Percentiles rank a stretch among this genome's conserved stretches.
phyloP scores from a whole-genome alignment of 2,329 filamentous ascomycete genomes.

The Scytalidium sp. region DNA sequence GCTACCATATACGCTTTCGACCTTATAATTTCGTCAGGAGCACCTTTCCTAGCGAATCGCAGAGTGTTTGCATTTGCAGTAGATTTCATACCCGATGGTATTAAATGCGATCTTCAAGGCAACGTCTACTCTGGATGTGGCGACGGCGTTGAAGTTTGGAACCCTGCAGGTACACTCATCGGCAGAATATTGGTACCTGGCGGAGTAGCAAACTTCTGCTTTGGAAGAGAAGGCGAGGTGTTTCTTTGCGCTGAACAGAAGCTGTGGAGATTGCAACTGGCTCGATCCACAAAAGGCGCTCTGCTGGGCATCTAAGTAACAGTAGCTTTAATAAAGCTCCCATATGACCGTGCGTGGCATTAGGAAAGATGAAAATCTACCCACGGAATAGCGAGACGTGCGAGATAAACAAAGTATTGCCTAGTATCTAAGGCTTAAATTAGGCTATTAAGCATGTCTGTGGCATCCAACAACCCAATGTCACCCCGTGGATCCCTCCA shows the following conservation, averaged over 20 bases:
- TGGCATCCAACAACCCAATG: background rate
- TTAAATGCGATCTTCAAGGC: slow-evolving; percentile 51
- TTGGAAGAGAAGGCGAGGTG: slow-evolving; percentile 39
- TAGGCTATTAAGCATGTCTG: background rate
- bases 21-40: slow-evolving; percentile 32
- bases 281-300: slow-evolving; percentile 23
- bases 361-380: no score
- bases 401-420: no score
- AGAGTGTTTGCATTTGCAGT: slow-evolving; percentile 50
- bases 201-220: slow-evolving; percentile 45
- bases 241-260: slow-evolving; percentile 27
- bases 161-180: slow-evolving; percentile 38
- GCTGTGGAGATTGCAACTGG: slow-evolving; percentile 6
- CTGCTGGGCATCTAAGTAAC: slow-evolving; percentile 34
- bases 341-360: no score
- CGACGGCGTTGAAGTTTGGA: slow-evolving; percentile 50
- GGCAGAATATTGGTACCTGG: slow-evolving; percentile 40
- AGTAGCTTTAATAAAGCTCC: no score
- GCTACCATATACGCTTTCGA: slow-evolving; percentile 47
- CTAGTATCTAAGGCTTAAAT: background rate
- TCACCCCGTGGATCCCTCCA: background rate
- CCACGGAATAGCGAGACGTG: no score
- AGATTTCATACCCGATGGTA: slow-evolving; percentile 40
- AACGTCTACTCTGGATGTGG: slow-evolving; percentile 51
- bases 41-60: slow-evolving; percentile 43